Base-by-base conservation (phyloP, 805 yeast genomes). In the Sugiyamaella boreocaroliniensis region DNA sequence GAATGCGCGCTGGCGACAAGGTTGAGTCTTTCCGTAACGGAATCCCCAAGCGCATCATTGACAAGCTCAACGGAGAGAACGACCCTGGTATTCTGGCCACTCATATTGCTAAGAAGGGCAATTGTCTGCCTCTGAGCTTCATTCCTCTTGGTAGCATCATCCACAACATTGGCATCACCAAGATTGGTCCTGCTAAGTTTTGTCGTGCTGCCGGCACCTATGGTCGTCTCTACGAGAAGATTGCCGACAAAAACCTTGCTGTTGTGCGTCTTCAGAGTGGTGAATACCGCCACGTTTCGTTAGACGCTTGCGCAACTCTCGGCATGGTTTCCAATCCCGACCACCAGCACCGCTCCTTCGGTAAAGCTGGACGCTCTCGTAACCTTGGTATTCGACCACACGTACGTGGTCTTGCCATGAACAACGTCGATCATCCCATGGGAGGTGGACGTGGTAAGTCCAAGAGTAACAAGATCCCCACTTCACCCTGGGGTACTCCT, bases 391-490 rank as follows among this genome's bases (percentile, higher is more conserved):
- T 85, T 64, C 83, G 98, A 71, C 99, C 99, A 40, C 81, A 84
- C 49, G 97, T 90, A 41, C 85, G 99, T 76, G 99, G 99, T 80
- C 87, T 89, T 62, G 98, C 99, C 48, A 89, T 88, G 96, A 93
- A 93, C 73, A 93, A 93, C 58, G 81, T 83, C 68, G 97, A 93
- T 71, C 99, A 93, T 76, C 99, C 99, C 59, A 90, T 89, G 66
- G 99, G 99, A 77, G 99, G 99, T 84, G 99, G 99, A 74, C 84
- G 99, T 79, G 99, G 99, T 81, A 93, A 93, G 72, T 86, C 96
- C 56, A 93, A 93, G 82, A 88, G 96, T 58, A 90, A 92, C 73
- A 92, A 89, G 75, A 78, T 86, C 55, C 87, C 98, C 16, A 88
- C 86, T 76, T 86, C 96, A 52, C 95, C 95, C 69, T 92, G 98